Evolutionary conservation across 108 stramenopile genomes (phyloP).

Genomic region (Pseudonitzschia multiseries): DNA sequence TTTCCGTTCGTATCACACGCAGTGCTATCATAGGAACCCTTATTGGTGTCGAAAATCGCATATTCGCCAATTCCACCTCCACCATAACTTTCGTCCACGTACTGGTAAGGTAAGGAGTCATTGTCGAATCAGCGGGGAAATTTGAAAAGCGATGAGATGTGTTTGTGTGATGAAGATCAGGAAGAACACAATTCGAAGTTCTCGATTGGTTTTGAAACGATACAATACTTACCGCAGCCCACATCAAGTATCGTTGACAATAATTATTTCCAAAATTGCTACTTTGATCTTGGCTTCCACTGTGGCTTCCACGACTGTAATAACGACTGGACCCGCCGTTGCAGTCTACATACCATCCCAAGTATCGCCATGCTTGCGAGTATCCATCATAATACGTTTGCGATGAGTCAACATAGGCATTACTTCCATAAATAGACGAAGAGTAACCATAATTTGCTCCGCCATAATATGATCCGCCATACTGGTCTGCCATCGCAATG

Average conservation of each 20-base stretch:
- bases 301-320: conserved; percentile 14
- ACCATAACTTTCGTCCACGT: conserved; percentile 55
- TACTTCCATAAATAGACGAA: conserved; percentile 28
- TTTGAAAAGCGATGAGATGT: not conserved
- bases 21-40: conserved; percentile 34
- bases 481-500: not conserved
- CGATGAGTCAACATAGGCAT: conserved; percentile 30
- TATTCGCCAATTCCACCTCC: conserved; percentile 77
- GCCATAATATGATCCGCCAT: not conserved
- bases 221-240: conserved; percentile 52
- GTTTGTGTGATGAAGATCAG: not conserved
- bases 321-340: conserved; percentile 34
- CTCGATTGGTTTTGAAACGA: not conserved
- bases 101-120: conserved; percentile 20
- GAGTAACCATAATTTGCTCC: conserved; percentile 16
- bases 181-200: not conserved
- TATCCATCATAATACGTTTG: conserved; percentile 55
- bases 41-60: conserved; percentile 39
- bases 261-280: conserved; percentile 25
- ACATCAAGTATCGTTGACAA: conserved; percentile 60
- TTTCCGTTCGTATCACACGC: conserved; percentile 33
- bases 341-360: conserved; percentile 71
- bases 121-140: not conserved
- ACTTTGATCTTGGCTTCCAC: conserved; percentile 17
- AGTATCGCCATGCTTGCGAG: conserved; percentile 59